Evolutionary conservation across 257 asterid genomes (phyloP).

Genomic region (Nicotiana noctiflora): DNA sequence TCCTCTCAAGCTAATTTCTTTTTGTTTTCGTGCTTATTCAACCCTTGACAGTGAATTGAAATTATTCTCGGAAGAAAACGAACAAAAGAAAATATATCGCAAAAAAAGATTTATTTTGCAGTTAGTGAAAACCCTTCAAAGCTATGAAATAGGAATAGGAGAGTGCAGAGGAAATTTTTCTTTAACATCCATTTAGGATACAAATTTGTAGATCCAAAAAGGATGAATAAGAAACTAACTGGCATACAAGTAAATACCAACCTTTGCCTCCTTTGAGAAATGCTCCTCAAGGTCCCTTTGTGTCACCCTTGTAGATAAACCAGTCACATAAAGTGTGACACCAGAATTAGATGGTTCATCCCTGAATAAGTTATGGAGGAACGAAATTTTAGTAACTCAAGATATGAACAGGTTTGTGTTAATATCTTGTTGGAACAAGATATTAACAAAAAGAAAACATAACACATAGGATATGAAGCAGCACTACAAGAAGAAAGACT

Average conservation of each 20-base stretch:
- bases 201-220: background rate
- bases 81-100: no score
- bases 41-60: no score
- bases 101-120: no score
- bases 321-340: conserved; percentile 37
- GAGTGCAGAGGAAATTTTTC: no score
- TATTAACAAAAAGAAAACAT: background rate
- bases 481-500: background rate
- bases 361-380: background rate
- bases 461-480: background rate
- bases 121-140: no score
- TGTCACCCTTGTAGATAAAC: conserved; percentile 37
- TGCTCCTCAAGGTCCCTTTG: conserved; percentile 29
- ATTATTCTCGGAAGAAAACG: no score
- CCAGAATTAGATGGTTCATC: conserved; percentile 29
- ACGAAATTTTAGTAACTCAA: background rate
- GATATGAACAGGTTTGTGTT: no score
- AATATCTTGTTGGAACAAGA: background rate
- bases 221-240: background rate
- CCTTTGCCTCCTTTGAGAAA: conserved; percentile 37
- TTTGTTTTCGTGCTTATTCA: no score
- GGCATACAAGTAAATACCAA: background rate
- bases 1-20: no score
- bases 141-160: no score
- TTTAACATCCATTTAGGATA: no score